A percentile compares a stretch with the other conserved stretches of the same genome.
Conservation (phyloP, 371 early-diverging fungal genomes). For the Umbelopsis sp. region DNA sequence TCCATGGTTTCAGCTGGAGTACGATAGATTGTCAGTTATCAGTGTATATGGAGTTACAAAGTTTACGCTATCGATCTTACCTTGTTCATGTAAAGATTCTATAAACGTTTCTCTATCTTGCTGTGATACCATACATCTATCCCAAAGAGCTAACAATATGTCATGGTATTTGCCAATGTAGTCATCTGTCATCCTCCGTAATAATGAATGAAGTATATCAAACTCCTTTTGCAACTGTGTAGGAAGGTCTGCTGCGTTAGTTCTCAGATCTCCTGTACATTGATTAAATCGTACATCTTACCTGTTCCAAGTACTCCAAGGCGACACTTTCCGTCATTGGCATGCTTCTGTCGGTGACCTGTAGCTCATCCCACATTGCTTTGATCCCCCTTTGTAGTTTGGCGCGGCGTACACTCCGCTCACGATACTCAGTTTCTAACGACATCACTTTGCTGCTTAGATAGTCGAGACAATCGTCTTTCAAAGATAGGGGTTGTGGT, state of each 20-base stretch:
- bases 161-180: slow-evolving; percentile 47
- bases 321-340: slow-evolving; percentile 25
- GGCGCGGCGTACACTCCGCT: background rate
- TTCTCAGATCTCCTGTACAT: background rate
- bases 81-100: slow-evolving; percentile 41
- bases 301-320: slow-evolving; percentile 30
- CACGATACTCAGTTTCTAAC: slow-evolving; percentile 17
- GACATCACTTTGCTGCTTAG: background rate
- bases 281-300: slow-evolving; percentile 17
- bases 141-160: slow-evolving; percentile 42
- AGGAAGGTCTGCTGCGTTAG: background rate
- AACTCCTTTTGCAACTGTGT: slow-evolving; percentile 34
- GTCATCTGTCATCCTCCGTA: slow-evolving; percentile 35
- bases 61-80: slow-evolving; percentile 27
- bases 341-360: slow-evolving; percentile 16
- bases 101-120: slow-evolving; percentile 50
- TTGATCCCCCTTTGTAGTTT: slow-evolving; percentile 31
- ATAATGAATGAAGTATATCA: slow-evolving; percentile 34
- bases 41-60: background rate
- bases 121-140: slow-evolving; percentile 50
- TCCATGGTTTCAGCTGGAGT: slow-evolving; percentile 41
- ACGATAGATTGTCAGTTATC: slow-evolving; percentile 10
- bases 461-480: slow-evolving; percentile 9
- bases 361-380: slow-evolving; percentile 39
- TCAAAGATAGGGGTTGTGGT: slow-evolving; percentile 5